Evolutionary conservation across 2,329 filamentous ascomycete species (phyloP).

Genomic region (Cladophialophora yegresii): DNA sequence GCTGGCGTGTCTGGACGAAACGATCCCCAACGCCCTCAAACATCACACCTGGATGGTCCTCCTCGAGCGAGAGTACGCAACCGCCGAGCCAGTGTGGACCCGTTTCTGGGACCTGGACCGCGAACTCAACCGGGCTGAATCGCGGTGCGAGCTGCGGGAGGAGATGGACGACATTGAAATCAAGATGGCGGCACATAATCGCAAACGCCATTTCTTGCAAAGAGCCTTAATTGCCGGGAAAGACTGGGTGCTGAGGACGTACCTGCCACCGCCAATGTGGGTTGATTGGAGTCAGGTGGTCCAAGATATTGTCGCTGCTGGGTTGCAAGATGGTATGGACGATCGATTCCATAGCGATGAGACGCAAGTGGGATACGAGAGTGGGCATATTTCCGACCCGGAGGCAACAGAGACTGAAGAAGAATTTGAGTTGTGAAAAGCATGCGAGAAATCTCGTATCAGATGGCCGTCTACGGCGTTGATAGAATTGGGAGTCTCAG

Average conservation of each 20-base stretch:
- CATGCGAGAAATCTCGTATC: not conserved
- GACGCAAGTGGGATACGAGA: not conserved
- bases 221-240: not conserved
- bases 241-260: not conserved
- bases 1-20: slow-evolving; percentile 1
- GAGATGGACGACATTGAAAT: slow-evolving; percentile 5
- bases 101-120: slow-evolving; percentile 16
- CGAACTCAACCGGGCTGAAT: not conserved
- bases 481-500: not conserved
- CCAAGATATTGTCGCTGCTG: not conserved
- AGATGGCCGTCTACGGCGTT: not conserved
- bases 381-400: slow-evolving; percentile 6
- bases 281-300: slow-evolving; percentile 8
- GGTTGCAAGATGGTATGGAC: not conserved
- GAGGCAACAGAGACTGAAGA: slow-evolving; percentile 5
- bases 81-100: slow-evolving; percentile 3
- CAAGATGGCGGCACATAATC: not conserved
- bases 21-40: slow-evolving; percentile 9
- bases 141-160: not conserved
- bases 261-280: slow-evolving; percentile 4
- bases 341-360: not conserved
- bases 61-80: slow-evolving; percentile 16
- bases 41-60: slow-evolving; percentile 21
- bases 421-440: slow-evolving; percentile 17
- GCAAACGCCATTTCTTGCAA: slow-evolving; percentile 12